These are phyloP conservation scores for Sporobolomyces pararoseus DNA, from an alignment of 768 basidiomycete genomes.

Conservation along the genomic window DNA sequence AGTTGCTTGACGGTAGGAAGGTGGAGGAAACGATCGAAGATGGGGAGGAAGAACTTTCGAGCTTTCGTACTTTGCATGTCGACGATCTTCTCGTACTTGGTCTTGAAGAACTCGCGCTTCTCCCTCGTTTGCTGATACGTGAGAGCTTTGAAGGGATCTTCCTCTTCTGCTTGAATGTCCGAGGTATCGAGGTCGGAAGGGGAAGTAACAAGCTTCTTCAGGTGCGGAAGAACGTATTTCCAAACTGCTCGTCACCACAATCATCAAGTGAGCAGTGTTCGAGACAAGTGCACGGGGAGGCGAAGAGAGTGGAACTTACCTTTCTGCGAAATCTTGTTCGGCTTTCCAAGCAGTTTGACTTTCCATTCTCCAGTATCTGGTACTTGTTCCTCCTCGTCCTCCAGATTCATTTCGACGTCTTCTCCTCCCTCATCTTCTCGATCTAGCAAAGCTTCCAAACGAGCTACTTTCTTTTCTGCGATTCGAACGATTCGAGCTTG, in stretches of 20 bases:
- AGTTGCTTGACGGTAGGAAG: slow-evolving; percentile 1
- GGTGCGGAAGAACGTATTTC: slow-evolving; percentile 2
- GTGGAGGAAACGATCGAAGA: not conserved
- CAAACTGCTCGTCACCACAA: not conserved
- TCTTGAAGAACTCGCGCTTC: not conserved
- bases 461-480: not conserved
- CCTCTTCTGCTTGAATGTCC: too few relatives aligned
- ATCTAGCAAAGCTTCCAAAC: not conserved
- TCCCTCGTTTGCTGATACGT: not conserved
- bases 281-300: too few relatives aligned
- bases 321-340: not conserved
- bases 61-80: not conserved
- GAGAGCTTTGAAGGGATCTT: not conserved
- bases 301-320: too few relatives aligned
- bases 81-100: not conserved
- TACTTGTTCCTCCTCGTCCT: too few relatives aligned
- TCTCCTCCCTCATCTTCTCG: not conserved
- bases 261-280: not conserved
- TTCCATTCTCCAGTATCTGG: not conserved
- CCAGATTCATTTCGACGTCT: not conserved
- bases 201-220: not conserved
- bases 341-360: not conserved
- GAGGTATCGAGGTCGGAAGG: too few relatives aligned
- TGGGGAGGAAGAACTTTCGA: not conserved
- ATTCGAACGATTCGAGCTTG: not conserved